These are phyloP conservation scores for Yamagishiella unicocca DNA, from an alignment of 139 green algal genomes.

Conservation along the genomic window DNA sequence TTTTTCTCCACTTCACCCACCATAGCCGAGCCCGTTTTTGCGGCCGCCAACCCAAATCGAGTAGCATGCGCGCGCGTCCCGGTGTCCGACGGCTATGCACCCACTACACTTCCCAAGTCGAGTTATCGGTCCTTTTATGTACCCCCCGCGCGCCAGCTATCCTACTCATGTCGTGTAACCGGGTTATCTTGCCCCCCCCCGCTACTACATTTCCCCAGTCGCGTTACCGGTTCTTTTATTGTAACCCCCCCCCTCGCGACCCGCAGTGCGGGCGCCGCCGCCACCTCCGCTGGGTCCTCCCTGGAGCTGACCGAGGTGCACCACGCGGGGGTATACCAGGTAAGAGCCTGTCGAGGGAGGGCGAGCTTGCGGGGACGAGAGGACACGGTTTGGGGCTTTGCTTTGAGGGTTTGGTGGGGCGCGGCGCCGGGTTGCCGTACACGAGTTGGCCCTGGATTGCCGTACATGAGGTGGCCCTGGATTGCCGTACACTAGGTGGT, in stretches of 20 bases:
- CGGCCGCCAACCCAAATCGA: not conserved
- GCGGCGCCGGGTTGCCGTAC: not conserved
- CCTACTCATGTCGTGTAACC: too few species aligned
- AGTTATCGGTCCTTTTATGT: too few species aligned
- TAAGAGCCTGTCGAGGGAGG: not conserved
- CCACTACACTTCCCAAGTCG: too few species aligned
- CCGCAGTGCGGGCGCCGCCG: too few species aligned
- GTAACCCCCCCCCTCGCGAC: too few species aligned
- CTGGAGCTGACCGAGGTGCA: not conserved
- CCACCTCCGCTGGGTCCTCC: not conserved
- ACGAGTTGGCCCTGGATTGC: not conserved
- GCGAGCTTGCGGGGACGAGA: not conserved
- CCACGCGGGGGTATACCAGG: conserved; percentile 28
- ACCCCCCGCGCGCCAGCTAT: too few species aligned
- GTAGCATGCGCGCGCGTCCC: too few species aligned
- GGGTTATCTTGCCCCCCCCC: too few species aligned
- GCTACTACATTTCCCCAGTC: too few species aligned
- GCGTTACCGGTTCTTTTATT: too few species aligned
- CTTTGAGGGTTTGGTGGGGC: not conserved
- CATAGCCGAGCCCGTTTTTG: not conserved
- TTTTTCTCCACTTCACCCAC: not conserved
- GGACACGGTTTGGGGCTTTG: not conserved
- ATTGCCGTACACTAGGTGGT: not conserved
- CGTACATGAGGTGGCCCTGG: not conserved
- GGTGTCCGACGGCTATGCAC: too few species aligned